Evolutionary conservation across 441 rosid species (phyloP).

Genomic region (Corymbia citriodora): DNA sequence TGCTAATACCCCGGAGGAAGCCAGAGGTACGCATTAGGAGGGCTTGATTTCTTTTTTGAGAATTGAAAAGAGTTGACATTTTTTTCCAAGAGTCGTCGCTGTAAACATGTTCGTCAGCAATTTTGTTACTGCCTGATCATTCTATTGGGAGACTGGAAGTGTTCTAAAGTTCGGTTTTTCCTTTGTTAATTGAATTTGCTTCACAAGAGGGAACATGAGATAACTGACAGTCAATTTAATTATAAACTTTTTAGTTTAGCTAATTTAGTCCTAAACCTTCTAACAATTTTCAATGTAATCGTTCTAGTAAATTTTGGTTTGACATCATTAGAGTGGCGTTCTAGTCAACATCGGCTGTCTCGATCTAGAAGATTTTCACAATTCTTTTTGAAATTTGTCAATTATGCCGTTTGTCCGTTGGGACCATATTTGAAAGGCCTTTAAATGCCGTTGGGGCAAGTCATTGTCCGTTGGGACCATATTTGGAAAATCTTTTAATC

Average conservation of each 20-base stretch:
- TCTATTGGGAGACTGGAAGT: neutral
- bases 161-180: neutral
- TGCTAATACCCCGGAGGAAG: neutral
- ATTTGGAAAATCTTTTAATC: neutral
- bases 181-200: neutral
- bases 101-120: neutral
- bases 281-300: neutral
- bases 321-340: accelerated
- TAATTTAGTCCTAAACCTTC: neutral
- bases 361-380: neutral
- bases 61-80: neutral
- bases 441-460: neutral
- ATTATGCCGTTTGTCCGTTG: neutral
- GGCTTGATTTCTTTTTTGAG: neutral
- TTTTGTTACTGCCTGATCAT: neutral
- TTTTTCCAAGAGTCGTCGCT: neutral
- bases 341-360: too few relatives aligned
- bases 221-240: neutral
- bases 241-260: accelerated
- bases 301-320: accelerated
- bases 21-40: neutral
- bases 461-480: neutral
- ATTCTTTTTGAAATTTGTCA: neutral
- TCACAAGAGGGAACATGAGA: neutral
- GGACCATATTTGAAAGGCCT: neutral